Conservation (phyloP, 2,329 filamentous ascomycete genomes). For the Sporothrix dimorphospora region DNA sequence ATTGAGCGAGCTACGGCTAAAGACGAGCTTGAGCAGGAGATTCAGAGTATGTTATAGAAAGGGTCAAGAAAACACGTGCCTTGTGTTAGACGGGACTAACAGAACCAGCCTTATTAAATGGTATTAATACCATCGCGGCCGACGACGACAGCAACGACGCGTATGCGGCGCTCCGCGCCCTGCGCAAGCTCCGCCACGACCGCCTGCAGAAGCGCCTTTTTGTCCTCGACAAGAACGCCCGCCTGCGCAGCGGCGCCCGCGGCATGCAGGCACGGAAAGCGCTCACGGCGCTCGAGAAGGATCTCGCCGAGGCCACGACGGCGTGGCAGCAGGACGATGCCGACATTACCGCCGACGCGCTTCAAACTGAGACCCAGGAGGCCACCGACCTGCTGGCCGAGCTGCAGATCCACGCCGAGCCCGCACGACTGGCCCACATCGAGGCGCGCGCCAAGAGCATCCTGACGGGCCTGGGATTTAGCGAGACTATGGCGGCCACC, state of each 20-base stretch:
- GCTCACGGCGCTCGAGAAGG: slow-evolving; percentile 69
- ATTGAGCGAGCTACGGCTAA: slow-evolving; percentile 62
- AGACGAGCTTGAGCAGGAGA: slow-evolving; percentile 62
- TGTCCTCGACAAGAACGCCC: slow-evolving; percentile 72
- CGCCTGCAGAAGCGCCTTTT: slow-evolving; percentile 66
- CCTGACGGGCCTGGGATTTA: slow-evolving; percentile 31
- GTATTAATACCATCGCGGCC: slow-evolving; percentile 22
- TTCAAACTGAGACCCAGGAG: slow-evolving; percentile 69
- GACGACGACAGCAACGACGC: slow-evolving; percentile 36
- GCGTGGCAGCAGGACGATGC: slow-evolving; percentile 59
- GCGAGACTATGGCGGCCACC: slow-evolving; percentile 33
- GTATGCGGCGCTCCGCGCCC: slow-evolving; percentile 60
- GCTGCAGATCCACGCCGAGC: slow-evolving; percentile 69
- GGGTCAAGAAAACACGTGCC: background rate
- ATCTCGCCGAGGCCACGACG: slow-evolving; percentile 59
- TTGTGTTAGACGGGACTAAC: background rate
- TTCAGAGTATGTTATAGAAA: slow-evolving; percentile 38
- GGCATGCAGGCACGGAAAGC: slow-evolving; percentile 77
- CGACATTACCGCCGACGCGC: slow-evolving; percentile 57
- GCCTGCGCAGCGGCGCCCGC: slow-evolving; percentile 72
- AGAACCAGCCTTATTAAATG: slow-evolving; percentile 13
- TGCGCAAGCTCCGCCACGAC: slow-evolving; percentile 65
- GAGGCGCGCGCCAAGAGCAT: slow-evolving; percentile 52
- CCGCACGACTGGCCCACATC: slow-evolving; percentile 63
- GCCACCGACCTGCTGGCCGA: slow-evolving; percentile 71